A percentile compares a stretch with the other conserved stretches of the same genome.
Evolutionary conservation across 306 rosid species (phyloP).

Genomic region (Parietaria judaica): DNA sequence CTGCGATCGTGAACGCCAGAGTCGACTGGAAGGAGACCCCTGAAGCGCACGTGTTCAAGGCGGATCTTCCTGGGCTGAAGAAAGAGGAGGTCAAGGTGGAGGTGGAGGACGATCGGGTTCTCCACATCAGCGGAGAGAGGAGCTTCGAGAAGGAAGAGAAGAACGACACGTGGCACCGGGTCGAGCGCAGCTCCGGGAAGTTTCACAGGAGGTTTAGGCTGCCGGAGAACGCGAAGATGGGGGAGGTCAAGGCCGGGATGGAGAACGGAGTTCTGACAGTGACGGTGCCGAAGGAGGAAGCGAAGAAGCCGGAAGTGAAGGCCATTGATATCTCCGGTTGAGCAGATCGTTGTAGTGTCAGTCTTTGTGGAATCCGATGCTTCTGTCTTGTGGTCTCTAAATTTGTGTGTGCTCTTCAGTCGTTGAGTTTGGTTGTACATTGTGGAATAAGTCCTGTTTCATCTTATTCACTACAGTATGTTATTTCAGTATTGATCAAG

Average conservation of each 20-base stretch:
- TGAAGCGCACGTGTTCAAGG: constrained; percentile 29
- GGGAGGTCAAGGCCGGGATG: constrained; percentile 23
- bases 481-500: too few relatives aligned
- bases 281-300: constrained; percentile 17
- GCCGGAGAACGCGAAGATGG: constrained; percentile 23
- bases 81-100: constrained; percentile 31
- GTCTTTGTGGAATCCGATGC: too few relatives aligned
- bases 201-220: constrained; percentile 30
- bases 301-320: constrained; percentile 23
- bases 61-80: constrained; percentile 20
- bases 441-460: too few relatives aligned
- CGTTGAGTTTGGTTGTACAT: too few relatives aligned
- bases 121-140: constrained; percentile 31
- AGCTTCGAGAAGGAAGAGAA: constrained; percentile 29
- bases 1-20: constrained; percentile 12
- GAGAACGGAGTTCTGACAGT: constrained; percentile 36
- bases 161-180: constrained; percentile 31
- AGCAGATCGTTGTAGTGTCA: not conserved
- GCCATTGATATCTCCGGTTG: constrained; percentile 27
- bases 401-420: too few relatives aligned
- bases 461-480: too few relatives aligned
- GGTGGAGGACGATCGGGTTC: constrained; percentile 25
- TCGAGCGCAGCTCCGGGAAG: constrained; percentile 27
- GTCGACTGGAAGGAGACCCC: constrained; percentile 36
- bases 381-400: too few relatives aligned